A percentile compares a stretch with the other conserved stretches of the same genome.
phyloP scores from a whole-genome alignment of 2,329 filamentous ascomycete species.

The Trichophyton mentagrophytes region DNA sequence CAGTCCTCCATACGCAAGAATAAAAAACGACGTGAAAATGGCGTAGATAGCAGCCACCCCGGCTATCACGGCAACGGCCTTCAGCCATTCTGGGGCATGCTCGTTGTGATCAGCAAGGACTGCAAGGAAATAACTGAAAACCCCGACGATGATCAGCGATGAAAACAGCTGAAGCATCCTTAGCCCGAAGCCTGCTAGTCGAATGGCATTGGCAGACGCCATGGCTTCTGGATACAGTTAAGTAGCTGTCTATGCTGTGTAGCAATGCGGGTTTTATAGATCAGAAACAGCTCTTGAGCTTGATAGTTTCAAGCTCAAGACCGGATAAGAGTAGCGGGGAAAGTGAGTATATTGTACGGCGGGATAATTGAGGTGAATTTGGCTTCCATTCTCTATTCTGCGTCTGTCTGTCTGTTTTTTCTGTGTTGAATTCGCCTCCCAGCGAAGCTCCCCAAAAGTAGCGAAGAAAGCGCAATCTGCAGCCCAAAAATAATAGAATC shows the following conservation, averaged over 20 bases:
- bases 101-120: constrained; percentile 54
- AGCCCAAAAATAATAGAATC: neutral
- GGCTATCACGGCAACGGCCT: constrained; percentile 65
- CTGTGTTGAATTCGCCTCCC: neutral
- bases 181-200: constrained; percentile 55
- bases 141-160: constrained; percentile 58
- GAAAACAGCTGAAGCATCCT: constrained; percentile 63
- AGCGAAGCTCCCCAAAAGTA: neutral
- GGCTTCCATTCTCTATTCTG: neutral
- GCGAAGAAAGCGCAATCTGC: neutral
- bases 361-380: too few relatives aligned
- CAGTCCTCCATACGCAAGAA: constrained; percentile 67
- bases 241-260: too few relatives aligned
- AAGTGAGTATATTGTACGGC: neutral
- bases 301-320: neutral
- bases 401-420: neutral
- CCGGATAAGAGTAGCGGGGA: neutral
- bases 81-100: constrained; percentile 50
- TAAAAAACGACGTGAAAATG: constrained; percentile 56
- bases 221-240: neutral
- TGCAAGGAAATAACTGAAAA: constrained; percentile 77
- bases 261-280: constrained; percentile 17
- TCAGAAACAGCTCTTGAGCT: neutral
- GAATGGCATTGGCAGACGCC: constrained; percentile 48
- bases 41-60: constrained; percentile 65